These are phyloP conservation scores for Teratosphaeria nubilosa DNA, from an alignment of 2,329 filamentous ascomycete species.

Conservation along the genomic window DNA sequence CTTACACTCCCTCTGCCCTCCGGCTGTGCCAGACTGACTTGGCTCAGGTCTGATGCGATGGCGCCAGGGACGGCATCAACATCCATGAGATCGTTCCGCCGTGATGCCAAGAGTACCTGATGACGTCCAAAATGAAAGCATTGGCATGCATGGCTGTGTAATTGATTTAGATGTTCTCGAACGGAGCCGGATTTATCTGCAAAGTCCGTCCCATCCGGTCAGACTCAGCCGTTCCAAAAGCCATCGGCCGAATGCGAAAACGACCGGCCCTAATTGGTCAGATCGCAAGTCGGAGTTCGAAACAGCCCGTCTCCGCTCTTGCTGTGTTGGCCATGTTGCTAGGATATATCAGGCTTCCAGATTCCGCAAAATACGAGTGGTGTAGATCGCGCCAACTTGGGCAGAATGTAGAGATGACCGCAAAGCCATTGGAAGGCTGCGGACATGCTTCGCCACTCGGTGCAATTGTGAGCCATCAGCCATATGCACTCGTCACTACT, in stretches of 20 bases:
- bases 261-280: neutral
- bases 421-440: neutral
- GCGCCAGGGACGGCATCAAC: neutral
- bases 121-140: neutral
- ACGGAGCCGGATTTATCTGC: constrained; percentile 1
- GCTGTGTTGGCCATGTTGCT: neutral
- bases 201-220: neutral
- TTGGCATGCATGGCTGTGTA: neutral
- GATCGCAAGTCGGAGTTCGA: neutral
- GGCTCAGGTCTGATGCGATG: neutral
- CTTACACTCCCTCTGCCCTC: constrained; percentile 7
- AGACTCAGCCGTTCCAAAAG: neutral
- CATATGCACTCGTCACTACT: neutral
- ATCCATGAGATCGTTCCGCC: neutral
- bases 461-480: neutral
- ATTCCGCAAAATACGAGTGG: neutral
- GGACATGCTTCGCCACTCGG: neutral
- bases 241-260: neutral
- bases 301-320: neutral
- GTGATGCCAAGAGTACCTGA: neutral
- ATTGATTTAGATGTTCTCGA: constrained; percentile 1
- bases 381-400: neutral
- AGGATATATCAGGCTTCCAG: neutral
- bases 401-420: neutral
- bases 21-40: neutral